These are phyloP conservation scores for Hyaloperonospora arabidopsidis DNA, from an alignment of 352 stramenopile species.

Conservation along the genomic window DNA sequence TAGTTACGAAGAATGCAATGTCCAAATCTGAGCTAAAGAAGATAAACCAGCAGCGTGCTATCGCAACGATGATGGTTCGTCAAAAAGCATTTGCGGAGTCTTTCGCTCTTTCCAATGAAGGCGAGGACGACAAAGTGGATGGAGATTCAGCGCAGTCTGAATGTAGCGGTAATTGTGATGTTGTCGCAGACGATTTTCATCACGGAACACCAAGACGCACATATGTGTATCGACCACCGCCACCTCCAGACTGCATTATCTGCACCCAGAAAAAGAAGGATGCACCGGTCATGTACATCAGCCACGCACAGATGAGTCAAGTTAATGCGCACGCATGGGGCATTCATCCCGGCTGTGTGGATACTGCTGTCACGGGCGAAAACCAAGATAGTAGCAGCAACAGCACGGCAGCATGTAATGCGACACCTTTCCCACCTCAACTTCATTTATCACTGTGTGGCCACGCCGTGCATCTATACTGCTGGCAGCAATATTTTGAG, in stretches of 20 bases:
- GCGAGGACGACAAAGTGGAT: constrained; percentile 55
- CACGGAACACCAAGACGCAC: constrained; percentile 21
- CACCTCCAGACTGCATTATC: constrained; percentile 76
- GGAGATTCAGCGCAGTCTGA: constrained; percentile 22
- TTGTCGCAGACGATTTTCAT: constrained; percentile 16
- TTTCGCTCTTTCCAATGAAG: constrained; percentile 59
- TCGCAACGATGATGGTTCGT: constrained; percentile 76
- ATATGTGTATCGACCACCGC: constrained; percentile 58
- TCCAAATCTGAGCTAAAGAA: constrained; percentile 72
- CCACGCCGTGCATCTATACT: constrained; percentile 86
- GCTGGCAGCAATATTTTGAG: constrained; percentile 86
- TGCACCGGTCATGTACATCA: constrained; percentile 83
- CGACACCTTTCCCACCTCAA: constrained; percentile 42
- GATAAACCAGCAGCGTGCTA: constrained; percentile 70
- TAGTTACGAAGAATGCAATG: constrained; percentile 42
- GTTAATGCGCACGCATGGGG: constrained; percentile 46
- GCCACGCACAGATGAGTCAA: constrained; percentile 63
- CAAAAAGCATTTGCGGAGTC: constrained; percentile 74
- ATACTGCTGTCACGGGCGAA: constrained; percentile 17
- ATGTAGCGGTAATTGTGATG: constrained; percentile 13
- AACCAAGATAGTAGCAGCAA: constrained; percentile 7
- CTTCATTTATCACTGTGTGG: constrained; percentile 81
- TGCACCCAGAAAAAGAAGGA: constrained; percentile 79
- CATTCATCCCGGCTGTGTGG: constrained; percentile 32
- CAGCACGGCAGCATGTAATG: constrained; percentile 4